Percentiles rank a stretch among this genome's conserved stretches.
These are phyloP conservation scores for Tuber melanosporum DNA, from an alignment of 495 filamentous ascomycete species.

Conservation along the genomic window DNA sequence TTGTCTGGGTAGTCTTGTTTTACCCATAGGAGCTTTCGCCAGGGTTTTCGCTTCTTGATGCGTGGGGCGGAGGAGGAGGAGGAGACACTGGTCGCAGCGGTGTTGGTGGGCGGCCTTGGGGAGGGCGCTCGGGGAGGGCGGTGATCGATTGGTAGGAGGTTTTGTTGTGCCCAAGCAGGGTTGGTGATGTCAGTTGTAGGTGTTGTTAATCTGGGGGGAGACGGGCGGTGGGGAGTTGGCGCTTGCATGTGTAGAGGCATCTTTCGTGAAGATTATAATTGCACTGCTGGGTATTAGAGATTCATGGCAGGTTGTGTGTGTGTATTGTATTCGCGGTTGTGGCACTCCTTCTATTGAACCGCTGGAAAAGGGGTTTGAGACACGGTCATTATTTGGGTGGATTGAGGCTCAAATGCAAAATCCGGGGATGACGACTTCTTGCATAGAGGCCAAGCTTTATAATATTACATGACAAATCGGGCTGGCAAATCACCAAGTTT, in stretches of 20 bases:
- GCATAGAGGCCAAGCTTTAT: slow-evolving; percentile 1
- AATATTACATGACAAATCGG: background rate
- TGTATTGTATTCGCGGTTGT: background rate
- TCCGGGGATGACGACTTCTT: background rate
- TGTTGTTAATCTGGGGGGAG: slow-evolving; percentile 23
- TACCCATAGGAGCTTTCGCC: slow-evolving; percentile 97
- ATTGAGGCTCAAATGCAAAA: background rate
- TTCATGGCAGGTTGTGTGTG: background rate
- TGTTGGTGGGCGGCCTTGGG: background rate
- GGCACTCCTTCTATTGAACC: background rate
- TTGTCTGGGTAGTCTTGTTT: slow-evolving; percentile 98
- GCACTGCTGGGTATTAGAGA: background rate
- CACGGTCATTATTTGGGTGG: background rate
- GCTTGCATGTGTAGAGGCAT: slow-evolving; percentile 27
- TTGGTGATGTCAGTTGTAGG: slow-evolving; percentile 10
- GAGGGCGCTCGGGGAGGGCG: background rate
- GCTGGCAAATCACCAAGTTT: background rate
- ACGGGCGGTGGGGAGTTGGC: slow-evolving; percentile 20
- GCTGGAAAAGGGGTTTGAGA: background rate
- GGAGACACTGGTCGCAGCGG: background rate
- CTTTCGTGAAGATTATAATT: background rate
- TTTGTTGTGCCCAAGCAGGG: background rate
- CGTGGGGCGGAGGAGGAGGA: slow-evolving; percentile 7
- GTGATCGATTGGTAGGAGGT: background rate
- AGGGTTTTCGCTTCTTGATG: slow-evolving; percentile 44